Base-by-base conservation (phyloP, 768 basidiomycete genomes). In the Jaapia argillacea region DNA sequence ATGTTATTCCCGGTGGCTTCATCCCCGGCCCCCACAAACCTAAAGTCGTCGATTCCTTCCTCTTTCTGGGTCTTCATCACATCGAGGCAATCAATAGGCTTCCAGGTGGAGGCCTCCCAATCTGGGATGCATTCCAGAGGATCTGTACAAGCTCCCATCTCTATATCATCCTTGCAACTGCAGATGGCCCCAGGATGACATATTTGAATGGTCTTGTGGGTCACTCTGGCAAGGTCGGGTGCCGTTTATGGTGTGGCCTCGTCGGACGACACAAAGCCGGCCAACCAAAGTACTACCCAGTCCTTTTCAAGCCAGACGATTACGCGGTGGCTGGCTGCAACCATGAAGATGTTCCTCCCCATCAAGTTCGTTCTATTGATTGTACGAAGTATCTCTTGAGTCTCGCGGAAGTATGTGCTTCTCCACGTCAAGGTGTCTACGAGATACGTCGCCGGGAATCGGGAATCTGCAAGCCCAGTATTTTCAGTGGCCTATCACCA, bases 231-330 rank as follows among this genome's bases (percentile, higher is more conserved):
- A 45, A 51, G 6, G 53, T 56, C 22, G 65, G 61, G 0, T 75
- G 72, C 42, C 54, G 53, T 0, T 5, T 62, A 0, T 61, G 52
- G 36, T 72, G 68, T 46, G 36, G 45, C 0, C 5, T 59, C 3
- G 25, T 12, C 2, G 64, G 67, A 0, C 53, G 60, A 1, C 52
- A 45, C 4, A 64, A 64, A 40, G 44, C 49, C 0, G 45, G 50
- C 1, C 49, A 37, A 0, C 21, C 45, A 0, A 55, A 53, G n/a
- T 69, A 70, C 38, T 70, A 64, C 46, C 61, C 64, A 0, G 65
- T 49, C 0, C 44, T 52, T 4, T 42, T 59, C 0, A 47, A 50
- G 10, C 67, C 67, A 1, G 6, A 36, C 14, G 20, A 45, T 27
- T 61, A 54, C 24, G 12, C 6, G 6, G 43, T 61, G 1, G 13